Evolutionary conservation across 164 flowering plant species (phyloP).

Genomic region (Piper longum): DNA sequence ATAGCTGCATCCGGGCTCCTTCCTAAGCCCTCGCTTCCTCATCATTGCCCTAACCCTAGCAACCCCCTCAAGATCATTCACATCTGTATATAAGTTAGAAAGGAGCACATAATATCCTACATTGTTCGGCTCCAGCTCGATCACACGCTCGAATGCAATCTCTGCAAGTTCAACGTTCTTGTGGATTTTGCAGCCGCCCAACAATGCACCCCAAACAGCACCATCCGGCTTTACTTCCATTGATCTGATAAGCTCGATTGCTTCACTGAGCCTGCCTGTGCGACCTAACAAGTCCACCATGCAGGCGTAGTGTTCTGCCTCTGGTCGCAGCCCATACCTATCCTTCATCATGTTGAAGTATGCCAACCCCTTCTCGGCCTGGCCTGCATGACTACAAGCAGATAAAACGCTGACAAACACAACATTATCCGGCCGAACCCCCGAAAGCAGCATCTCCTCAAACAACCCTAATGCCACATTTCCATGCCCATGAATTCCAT

Average conservation of each 20-base stretch:
- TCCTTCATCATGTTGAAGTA: constrained; percentile 43
- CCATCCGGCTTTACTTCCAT: constrained; percentile 66
- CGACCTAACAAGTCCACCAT: constrained; percentile 80
- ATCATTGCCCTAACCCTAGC: constrained; percentile 49
- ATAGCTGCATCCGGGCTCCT: constrained; percentile 83
- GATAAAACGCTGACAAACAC: constrained; percentile 58
- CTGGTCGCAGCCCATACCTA: constrained; percentile 37
- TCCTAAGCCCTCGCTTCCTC: constrained; percentile 52
- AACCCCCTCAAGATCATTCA: constrained; percentile 37
- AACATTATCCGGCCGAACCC: constrained; percentile 48
- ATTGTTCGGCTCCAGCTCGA: constrained; percentile 32
- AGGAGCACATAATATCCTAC: constrained; percentile 72
- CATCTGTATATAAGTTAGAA: constrained; percentile 61
- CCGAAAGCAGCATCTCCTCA: constrained; percentile 43
- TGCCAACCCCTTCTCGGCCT: constrained; percentile 48
- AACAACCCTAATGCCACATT: constrained; percentile 48
- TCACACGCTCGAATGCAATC: constrained; percentile 44
- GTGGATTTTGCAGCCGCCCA: constrained; percentile 79
- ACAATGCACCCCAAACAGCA: constrained; percentile 84
- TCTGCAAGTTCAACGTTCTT: constrained; percentile 60
- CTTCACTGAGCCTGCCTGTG: constrained; percentile 65
- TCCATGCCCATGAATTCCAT: constrained; percentile 85
- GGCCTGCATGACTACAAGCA: constrained; percentile 88
- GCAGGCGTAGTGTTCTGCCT: constrained; percentile 73
- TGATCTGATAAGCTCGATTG: constrained; percentile 35